Conservation (phyloP, 345 rosid species). For the Excoecaria cochinchinensis region DNA sequence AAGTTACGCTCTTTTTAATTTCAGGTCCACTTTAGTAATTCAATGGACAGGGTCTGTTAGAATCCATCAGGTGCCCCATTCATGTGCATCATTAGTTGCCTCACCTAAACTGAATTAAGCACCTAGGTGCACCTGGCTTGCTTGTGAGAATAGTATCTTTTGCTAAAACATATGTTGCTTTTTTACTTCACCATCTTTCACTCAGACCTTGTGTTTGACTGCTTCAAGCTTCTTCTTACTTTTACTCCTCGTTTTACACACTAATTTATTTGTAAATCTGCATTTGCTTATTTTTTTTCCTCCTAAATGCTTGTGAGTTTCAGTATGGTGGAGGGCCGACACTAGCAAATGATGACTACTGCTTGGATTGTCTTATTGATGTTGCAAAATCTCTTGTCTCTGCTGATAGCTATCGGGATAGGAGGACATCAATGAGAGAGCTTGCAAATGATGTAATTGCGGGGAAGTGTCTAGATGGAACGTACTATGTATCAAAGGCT, state of each 20-base stretch:
- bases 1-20: no score
- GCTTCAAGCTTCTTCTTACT: not conserved
- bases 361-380: conserved; percentile 76
- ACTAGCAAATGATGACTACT: conserved; percentile 65
- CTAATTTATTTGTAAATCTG: not conserved
- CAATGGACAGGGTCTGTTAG: no score
- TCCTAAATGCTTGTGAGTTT: conserved; percentile 18
- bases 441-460: conserved; percentile 59
- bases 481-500: conserved; percentile 65
- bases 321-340: conserved; percentile 84
- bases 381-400: conserved; percentile 62
- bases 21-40: no score
- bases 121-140: no score
- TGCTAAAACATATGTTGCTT: not conserved
- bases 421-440: conserved; percentile 72
- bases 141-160: not conserved
- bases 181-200: not conserved
- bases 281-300: conserved; percentile 19
- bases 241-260: not conserved
- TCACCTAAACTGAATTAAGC: no score
- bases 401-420: conserved; percentile 91
- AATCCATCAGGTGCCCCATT: no score
- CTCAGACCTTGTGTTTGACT: not conserved
- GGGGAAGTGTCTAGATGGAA: conserved; percentile 67
- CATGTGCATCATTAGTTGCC: no score